phyloP scores from a whole-genome alignment of 1,139 yeast species.

The Saccharomyces pastorianus region DNA sequence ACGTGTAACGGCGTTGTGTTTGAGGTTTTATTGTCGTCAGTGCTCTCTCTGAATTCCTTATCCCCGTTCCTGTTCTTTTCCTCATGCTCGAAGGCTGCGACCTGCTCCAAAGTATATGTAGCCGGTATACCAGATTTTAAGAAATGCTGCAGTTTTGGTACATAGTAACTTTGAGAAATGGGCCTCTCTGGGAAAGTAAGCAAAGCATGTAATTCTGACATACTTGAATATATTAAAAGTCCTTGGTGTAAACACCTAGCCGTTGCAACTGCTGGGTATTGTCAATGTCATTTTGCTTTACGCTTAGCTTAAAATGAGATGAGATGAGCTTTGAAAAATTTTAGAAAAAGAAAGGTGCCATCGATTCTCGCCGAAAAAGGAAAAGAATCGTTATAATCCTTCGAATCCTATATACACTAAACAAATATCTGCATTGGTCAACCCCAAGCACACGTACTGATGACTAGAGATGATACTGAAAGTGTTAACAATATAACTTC shows the following conservation, averaged over 20 bases:
- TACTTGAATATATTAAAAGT: conserved; percentile 18
- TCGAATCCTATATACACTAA: not conserved
- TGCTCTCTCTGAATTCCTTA: conserved; percentile 34
- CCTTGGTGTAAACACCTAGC: not conserved
- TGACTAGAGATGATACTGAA: not conserved
- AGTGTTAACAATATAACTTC: not conserved
- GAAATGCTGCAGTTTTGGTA: conserved; percentile 39
- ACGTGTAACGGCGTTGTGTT: conserved; percentile 79
- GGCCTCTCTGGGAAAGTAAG: conserved; percentile 54
- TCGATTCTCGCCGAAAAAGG: not conserved
- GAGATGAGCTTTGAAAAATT: not conserved
- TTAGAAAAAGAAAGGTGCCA: not conserved
- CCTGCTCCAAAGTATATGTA: conserved; percentile 76
- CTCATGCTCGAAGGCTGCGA: conserved; percentile 43
- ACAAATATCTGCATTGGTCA: not conserved
- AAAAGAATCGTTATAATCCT: not conserved
- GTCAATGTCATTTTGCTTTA: not conserved
- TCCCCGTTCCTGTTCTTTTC: conserved; percentile 30
- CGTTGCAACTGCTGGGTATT: not conserved
- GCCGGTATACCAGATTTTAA: conserved; percentile 66
- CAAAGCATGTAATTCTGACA: conserved; percentile 67
- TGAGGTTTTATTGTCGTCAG: conserved; percentile 21
- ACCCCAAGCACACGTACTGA: not conserved
- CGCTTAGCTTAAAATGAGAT: not conserved
- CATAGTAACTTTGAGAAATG: conserved; percentile 38